Base-by-base conservation (phyloP, 140 eudicot genomes). In the Oenanthe javanica region DNA sequence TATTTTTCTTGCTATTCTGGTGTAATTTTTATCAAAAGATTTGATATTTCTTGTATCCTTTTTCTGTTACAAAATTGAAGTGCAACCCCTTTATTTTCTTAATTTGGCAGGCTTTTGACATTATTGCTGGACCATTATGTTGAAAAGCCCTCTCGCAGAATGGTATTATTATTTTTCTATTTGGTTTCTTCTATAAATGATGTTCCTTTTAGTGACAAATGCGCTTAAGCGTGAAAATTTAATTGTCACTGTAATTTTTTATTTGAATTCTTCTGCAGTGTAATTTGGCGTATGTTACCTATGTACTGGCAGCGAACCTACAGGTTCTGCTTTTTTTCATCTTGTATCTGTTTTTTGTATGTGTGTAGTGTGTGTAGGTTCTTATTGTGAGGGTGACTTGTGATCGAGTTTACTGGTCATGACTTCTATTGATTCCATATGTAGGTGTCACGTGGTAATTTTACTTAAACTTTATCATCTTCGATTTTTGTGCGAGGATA, bases 81-180 rank as follows among this genome's bases (percentile, higher is more conserved):
- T 42, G 43, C 79, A 66, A 81, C 78, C 82, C 76, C 46, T 31
- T n/a, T 9, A 23, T 46, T 84, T 76, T 51, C 23, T n/a, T n/a
- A 67, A 69, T 52, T 78, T 63, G 50, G 51, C 88, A 92, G 99
- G 97, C 84, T 83, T 63, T 79, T 91, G 71, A 90, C 99, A 23
- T 79, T 92, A 81, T 79, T 89, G 81, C 86, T 92, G 31, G 87
- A 95, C 81, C 74, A 79, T 69, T 81, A 85, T 72, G 96, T 95
- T 66, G 99, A 95, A 91, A 81, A 87, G 79, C 89, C 86, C 80
- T 95, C 99, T 40, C 93, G 99, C 45, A 89, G 99, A 86, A 95
- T 86, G 99, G 99, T 95, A 78, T 40, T 27, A 85, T 47, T 57
- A 12, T 80, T 50, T 72, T n/a, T n/a, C n/a, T n/a, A n/a, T n/a